Evolutionary conservation across 345 rosid species (phyloP).

Genomic region (Adansonia digitata): DNA sequence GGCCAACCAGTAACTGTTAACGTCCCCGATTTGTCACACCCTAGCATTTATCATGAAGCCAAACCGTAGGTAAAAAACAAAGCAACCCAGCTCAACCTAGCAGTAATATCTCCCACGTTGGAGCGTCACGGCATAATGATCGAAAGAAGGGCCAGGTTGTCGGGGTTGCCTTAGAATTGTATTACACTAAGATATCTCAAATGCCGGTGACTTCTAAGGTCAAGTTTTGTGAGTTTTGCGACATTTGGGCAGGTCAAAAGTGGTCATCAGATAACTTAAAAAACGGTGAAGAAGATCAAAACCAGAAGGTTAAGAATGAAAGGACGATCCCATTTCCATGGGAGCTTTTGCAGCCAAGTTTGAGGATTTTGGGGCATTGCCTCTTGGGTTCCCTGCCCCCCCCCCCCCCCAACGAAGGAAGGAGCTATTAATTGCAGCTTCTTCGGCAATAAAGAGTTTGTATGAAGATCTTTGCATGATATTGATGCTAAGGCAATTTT

Average conservation of each 20-base stretch:
- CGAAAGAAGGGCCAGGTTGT: conserved; percentile 64
- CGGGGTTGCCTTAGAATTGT: conserved; percentile 72
- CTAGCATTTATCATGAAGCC: conserved; percentile 71
- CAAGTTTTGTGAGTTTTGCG: conserved; percentile 66
- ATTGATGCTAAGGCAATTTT: conserved; percentile 63
- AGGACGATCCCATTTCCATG: conserved; percentile 59
- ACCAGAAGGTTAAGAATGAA: conserved; percentile 12
- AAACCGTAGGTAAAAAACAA: conserved; percentile 31
- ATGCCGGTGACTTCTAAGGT: conserved; percentile 61
- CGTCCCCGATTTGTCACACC: conserved; percentile 67
- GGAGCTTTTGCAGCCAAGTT: conserved; percentile 73
- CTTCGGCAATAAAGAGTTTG: conserved; percentile 50
- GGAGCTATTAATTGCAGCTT: conserved; percentile 38
- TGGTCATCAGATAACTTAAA: conserved; percentile 18
- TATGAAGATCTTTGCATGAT: conserved; percentile 57
- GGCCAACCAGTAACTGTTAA: conserved; percentile 62
- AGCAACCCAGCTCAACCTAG: conserved; percentile 54
- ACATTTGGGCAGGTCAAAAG: conserved; percentile 57
- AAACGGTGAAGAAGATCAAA: not conserved
- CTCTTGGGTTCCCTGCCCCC: conserved; percentile 56
- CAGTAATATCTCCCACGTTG: conserved; percentile 58
- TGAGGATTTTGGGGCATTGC: conserved; percentile 78
- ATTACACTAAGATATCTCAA: conserved; percentile 43
- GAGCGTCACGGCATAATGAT: conserved; percentile 83
- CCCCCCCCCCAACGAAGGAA: conserved; percentile 23